Evolutionary conservation across 2,329 filamentous ascomycete genomes (phyloP), one percentile per base, ranked within the genome.

Genomic region (Xylaria sp.): DNA sequence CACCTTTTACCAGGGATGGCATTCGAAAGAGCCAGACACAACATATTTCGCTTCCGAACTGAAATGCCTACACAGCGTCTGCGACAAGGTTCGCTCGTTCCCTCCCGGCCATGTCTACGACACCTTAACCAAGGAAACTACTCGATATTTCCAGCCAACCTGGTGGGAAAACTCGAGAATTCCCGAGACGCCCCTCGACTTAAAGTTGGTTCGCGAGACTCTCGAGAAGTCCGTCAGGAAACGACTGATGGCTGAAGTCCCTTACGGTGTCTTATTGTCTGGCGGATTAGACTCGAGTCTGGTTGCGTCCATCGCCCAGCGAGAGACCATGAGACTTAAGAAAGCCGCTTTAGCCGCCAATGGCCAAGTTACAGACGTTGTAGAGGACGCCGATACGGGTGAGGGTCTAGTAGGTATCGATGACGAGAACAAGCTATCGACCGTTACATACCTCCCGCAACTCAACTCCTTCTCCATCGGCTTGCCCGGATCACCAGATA

Each of bases 391-490:
- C 60, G 87, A 90, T 73, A 84, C 84, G 63, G 88, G 88, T 70
- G 90, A 92, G 77, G 89, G 93, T 58, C 87, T 98, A 56, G 95
- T 98, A 69, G 96, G 96, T 77, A 97, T 99, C 76, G 96, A 98
- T 77, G 94, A 97, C 79, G 89, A 95, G 68, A 92, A 97, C 85
- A 89, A 95, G 78, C 85, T 98, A 70, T 94, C 92, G 58, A 97
- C 94, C 15, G 89, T 97, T 72, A 96, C 94, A 65, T 93, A 96
- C 78, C 90, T 98, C 64, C 94, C 95, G 44, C 93, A 98, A 82
- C 90, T 99, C 82, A 97, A 98, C 89, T 98, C 94, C 18, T 99
- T 99, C 87, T 99, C 96, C 18, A 99, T 99, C 75, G 96, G 96
- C 79, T 90, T 99, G 44, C 94, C 95, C 8, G 93, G 91, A 75